phyloP scores from a whole-genome alignment of 2,329 filamentous ascomycete genomes.

The Mycogone perniciosa region DNA sequence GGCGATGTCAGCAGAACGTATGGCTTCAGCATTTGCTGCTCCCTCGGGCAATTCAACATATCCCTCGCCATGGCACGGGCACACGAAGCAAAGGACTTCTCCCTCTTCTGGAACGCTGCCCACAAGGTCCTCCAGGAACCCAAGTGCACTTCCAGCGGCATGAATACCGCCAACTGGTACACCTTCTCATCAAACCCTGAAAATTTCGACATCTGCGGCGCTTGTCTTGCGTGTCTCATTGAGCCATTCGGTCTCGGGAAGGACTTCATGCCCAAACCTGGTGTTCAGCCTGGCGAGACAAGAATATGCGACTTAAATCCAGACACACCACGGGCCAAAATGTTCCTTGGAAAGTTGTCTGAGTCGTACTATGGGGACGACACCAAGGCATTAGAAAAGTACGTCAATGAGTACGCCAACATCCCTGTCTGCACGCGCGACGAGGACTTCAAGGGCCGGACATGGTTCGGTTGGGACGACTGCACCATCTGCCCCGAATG shows the following conservation, averaged over 20 bases:
- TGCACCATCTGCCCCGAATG: conserved; percentile 15
- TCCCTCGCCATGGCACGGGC: background rate
- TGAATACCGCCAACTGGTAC: conserved; percentile 12
- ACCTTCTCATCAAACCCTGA: conserved; percentile 4
- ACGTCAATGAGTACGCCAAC: background rate
- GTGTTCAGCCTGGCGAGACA: background rate
- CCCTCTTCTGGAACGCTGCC: background rate
- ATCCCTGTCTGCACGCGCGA: conserved; percentile 5
- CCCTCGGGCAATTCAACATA: background rate
- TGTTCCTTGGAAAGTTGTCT: background rate
- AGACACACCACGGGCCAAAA: background rate
- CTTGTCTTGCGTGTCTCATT: conserved; percentile 11
- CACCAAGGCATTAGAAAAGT: background rate
- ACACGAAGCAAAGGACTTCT: background rate
- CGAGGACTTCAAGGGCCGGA: background rate
- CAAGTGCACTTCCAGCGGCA: background rate
- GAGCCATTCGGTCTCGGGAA: background rate
- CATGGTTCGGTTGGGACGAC: conserved; percentile 16
- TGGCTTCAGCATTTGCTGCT: background rate
- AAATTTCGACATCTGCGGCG: conserved; percentile 12
- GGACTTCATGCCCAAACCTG: background rate
- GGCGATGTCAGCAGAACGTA: background rate
- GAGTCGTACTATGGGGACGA: background rate
- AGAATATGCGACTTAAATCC: background rate
- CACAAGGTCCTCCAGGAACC: background rate